Conservation (phyloP, 2,329 filamentous ascomycete species). For the Dactylellina parvicollis region DNA sequence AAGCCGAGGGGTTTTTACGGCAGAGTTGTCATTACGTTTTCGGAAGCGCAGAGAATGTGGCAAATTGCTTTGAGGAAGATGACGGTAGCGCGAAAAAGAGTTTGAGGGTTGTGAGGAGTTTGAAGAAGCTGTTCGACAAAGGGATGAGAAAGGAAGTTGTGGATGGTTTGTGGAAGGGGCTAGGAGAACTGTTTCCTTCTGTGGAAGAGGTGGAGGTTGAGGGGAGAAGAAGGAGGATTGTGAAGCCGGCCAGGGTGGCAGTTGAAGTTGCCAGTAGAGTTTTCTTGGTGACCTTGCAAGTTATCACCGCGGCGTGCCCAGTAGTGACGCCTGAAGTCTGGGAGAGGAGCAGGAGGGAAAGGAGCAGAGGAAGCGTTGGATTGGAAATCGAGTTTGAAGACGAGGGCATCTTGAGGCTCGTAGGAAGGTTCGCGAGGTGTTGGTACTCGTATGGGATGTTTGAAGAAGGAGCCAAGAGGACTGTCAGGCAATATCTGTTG, state of each 20-base stretch:
- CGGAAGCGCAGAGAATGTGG: slow-evolving; percentile 67
- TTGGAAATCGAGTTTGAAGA: slow-evolving; percentile 61
- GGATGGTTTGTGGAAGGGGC: slow-evolving; percentile 73
- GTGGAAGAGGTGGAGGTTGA: slow-evolving; percentile 28
- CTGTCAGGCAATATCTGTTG: slow-evolving; percentile 55
- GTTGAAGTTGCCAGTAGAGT: slow-evolving; percentile 55
- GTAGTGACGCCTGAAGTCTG: slow-evolving; percentile 54
- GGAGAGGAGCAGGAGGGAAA: slow-evolving; percentile 53
- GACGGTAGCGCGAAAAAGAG: slow-evolving; percentile 69
- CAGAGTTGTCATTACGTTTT: slow-evolving; percentile 74
- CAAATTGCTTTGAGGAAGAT: slow-evolving; percentile 73
- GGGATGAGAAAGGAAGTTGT: slow-evolving; percentile 66
- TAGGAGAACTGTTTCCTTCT: slow-evolving; percentile 67
- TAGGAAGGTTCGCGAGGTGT: slow-evolving; percentile 53
- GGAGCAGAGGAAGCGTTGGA: slow-evolving; percentile 49
- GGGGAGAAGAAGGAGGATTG: slow-evolving; percentile 53
- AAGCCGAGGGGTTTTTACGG: slow-evolving; percentile 72
- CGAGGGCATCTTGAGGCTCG: slow-evolving; percentile 57
- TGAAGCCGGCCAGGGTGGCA: slow-evolving; percentile 52
- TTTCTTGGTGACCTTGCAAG: slow-evolving; percentile 56
- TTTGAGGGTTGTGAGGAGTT: slow-evolving; percentile 4
- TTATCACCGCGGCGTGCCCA: slow-evolving; percentile 55
- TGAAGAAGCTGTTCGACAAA: slow-evolving; percentile 62
- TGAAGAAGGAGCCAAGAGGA: slow-evolving; percentile 22
- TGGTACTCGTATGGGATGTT: slow-evolving; percentile 54